Evolutionary conservation across 441 rosid genomes (phyloP), one percentile per base, ranked within the genome.

Genomic region (Erodium texanum): DNA sequence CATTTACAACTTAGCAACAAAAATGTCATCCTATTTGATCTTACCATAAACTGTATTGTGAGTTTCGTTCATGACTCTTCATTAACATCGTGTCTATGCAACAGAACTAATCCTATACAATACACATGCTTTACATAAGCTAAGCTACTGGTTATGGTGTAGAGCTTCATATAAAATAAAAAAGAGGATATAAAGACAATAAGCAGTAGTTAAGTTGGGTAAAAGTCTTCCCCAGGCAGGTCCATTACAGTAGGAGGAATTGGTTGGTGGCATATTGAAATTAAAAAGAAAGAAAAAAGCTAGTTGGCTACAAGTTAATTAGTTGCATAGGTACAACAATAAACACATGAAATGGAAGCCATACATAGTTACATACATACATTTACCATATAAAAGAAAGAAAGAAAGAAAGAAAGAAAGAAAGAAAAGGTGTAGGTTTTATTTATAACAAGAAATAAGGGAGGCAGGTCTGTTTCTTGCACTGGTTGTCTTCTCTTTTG

Each of bases 221-320:
- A 56, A 56, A 56, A 34, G 62, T 45, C 52, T 2, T 45, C 52
- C 52, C 52, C 52, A 45, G 50, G n/a, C 14, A 43, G 52, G 52
- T 14, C 62, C 62, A 56, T 56, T 56, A 56, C 23, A 56, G 62
- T 56, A 18, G 62, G 62, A 56, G 62, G 62, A 56, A 56, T 56
- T 56, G 62, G 58, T 50, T 50, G 58, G 58, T 50, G 58, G n/a
- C 7, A 50, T 14, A 10, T 50, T 16, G 18, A 50, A 50, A 9
- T 43, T 43, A 14, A 16, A n/a, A n/a, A 48, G 16, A 56, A 52
- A 52, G 5, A 20, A 20, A 56, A 20, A 56, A 19, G 14, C 62
- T 56, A 56, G 24, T 56, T 56, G 24, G 62, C 62, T 56, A 20
- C 62, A 56, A 18, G 24, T n/a, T 43, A 43, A n/a, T n/a, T n/a